A percentile compares a stretch with the other conserved stretches of the same genome.
Evolutionary conservation across 345 rosid genomes (phyloP).

Genomic region (Arabis hirsuta): DNA sequence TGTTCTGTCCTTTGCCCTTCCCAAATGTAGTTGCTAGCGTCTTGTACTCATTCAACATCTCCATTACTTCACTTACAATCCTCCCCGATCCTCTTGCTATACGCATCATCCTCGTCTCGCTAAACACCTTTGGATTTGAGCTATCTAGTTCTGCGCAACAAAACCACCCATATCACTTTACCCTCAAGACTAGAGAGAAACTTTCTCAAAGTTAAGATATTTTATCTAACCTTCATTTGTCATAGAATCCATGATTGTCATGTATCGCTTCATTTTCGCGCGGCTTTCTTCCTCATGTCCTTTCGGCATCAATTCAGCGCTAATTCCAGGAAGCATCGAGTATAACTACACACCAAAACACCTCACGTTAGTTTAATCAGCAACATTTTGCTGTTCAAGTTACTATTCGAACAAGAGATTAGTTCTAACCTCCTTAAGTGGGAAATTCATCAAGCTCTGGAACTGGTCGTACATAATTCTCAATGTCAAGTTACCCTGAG

Average conservation of each 20-base stretch:
- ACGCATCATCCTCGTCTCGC: conserved; percentile 74
- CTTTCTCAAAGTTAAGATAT: neutral
- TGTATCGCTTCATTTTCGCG: conserved; percentile 86
- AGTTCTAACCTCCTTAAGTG: conserved; percentile 75
- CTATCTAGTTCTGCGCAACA: conserved; percentile 72
- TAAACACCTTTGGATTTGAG: conserved; percentile 80
- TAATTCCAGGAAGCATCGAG: conserved; percentile 87
- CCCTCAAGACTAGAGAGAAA: neutral
- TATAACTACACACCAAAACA: conserved; percentile 58
- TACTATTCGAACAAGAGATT: conserved; percentile 7
- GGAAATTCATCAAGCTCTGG: conserved; percentile 81
- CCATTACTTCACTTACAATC: conserved; percentile 75
- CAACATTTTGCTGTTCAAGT: neutral
- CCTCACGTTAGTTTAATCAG: conserved; percentile 1
- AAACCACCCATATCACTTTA: neutral
- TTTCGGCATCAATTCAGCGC: conserved; percentile 88
- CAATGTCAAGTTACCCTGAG: conserved; percentile 85
- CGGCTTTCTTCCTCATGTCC: conserved; percentile 95
- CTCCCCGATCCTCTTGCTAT: conserved; percentile 88
- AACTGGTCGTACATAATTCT: conserved; percentile 92
- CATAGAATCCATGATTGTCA: conserved; percentile 99
- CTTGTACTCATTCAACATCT: conserved; percentile 93
- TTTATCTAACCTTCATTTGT: conserved; percentile 57
- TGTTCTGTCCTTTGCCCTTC: conserved; percentile 90
- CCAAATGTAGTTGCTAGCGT: conserved; percentile 83